Evolutionary conservation across 2,329 filamentous ascomycete species (phyloP), one percentile per base, ranked within the genome.

Genomic region (Colletotrichum camelliae): DNA sequence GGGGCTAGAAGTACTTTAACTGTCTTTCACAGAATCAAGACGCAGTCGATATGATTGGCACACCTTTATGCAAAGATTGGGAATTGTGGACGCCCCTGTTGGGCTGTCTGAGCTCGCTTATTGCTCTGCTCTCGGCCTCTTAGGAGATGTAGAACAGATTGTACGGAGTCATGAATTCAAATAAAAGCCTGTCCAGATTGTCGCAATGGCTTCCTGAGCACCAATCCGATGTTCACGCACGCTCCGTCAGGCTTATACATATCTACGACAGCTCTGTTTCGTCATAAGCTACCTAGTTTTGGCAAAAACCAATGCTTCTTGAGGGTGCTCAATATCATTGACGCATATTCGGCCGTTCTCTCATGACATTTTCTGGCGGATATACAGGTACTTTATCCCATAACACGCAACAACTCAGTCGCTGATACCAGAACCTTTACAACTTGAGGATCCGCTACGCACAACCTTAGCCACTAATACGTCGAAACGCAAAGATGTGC

Each of bases 21-120:
- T 48, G 43, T n/a, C 4, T 4, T 13, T 5, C 10, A 10, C 5
- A 21, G 3, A 7, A 7, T 48, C 0, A 7, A 48, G 18, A 21
- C n/a, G 2, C 6, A 12, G 4, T 13, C 1, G 0, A 48, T 4
- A 21, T 21, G n/a, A 4, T 4, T 3, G 4, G 2, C 1, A 13
- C 18, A 4, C 21, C 4, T 48, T 21, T 21, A 48, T 48, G 21
- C n/a, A 7, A 13, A 13, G 6, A 21, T 5, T 48, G 10, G 21
- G 7, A 7, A 48, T 48, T 2, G 12, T 7, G 7, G 43, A 1
- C 3, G 43, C 43, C 0, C 43, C 10, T 48, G n/a, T 48, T 48
- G 43, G n/a, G n/a, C 43, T 21, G n/a, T 13, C 33, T 48, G 43
- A 43, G 3, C 39, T 43, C 3, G 39, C 39, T 2, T 4, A 1